Evolutionary conservation across 495 filamentous ascomycete species (phyloP).

Genomic region (Penicillium waksmanii): DNA sequence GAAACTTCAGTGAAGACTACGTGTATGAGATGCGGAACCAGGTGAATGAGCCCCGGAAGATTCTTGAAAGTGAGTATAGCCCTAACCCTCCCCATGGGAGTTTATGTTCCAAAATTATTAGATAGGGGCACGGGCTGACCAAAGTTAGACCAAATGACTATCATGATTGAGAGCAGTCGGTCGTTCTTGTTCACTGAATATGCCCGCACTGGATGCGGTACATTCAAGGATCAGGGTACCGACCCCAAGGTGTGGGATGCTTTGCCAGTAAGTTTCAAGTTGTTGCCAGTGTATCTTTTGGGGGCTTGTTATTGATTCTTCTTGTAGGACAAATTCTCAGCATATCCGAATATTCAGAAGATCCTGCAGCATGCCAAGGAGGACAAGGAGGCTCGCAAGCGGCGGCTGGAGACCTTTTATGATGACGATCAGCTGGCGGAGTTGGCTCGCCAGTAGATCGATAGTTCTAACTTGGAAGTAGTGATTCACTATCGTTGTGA

Average conservation of each 20-base stretch:
- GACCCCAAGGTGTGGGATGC: conserved; percentile 47
- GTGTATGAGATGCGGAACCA: conserved; percentile 44
- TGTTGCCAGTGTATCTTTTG: no score
- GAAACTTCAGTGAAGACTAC: conserved; percentile 47
- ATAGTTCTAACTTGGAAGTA: not conserved
- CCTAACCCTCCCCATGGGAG: not conserved
- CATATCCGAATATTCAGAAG: conserved; percentile 41
- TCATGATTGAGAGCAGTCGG: conserved; percentile 48
- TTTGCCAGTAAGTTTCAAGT: conserved; percentile 33
- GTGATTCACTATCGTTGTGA: not conserved
- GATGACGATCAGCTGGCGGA: conserved; percentile 30
- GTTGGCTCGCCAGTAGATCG: conserved; percentile 14
- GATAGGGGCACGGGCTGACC: not conserved
- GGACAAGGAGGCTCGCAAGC: conserved; percentile 34
- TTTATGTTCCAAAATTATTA: no score
- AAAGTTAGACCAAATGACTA: conserved; percentile 25
- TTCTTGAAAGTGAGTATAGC: conserved; percentile 35
- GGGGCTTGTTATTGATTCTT: no score
- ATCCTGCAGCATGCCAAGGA: conserved; percentile 37
- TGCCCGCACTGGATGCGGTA: conserved; percentile 39
- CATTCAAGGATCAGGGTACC: conserved; percentile 40
- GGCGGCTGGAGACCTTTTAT: conserved; percentile 34
- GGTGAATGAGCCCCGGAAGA: conserved; percentile 44
- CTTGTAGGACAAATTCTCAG: conserved; percentile 39
- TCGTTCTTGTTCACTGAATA: conserved; percentile 48